These are phyloP conservation scores for Kickxella alabastrina DNA, from an alignment of 192 early-diverging fungal species.

Conservation along the genomic window DNA sequence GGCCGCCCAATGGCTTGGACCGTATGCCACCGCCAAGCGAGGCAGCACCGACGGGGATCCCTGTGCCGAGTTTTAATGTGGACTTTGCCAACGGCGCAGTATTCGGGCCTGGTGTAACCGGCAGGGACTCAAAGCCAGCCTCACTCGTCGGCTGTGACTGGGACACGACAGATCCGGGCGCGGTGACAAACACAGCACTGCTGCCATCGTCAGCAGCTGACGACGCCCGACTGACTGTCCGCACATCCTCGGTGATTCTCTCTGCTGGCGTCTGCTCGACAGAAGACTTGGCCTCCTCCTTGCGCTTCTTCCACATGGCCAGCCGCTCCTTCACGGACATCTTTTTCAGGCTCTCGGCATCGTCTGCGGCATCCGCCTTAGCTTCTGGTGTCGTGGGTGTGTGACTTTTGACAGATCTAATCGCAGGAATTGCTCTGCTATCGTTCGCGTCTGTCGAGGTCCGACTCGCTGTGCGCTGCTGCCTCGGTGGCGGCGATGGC, in stretches of 20 bases:
- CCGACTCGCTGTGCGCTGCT: not conserved
- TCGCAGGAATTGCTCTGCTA: no score
- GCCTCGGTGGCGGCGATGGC: not conserved
- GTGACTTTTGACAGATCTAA: no score
- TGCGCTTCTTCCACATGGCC: slow-evolving; percentile 76
- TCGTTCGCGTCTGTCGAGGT: not conserved
- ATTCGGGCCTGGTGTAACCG: no score
- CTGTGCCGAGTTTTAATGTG: no score
- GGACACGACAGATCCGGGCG: slow-evolving; percentile 21
- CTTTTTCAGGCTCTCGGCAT: slow-evolving; percentile 60
- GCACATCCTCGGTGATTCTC: not conserved
- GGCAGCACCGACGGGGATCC: no score
- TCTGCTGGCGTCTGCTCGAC: not conserved
- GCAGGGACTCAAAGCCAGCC: slow-evolving; percentile 20
- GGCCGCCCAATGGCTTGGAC: not conserved
- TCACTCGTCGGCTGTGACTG: slow-evolving; percentile 12
- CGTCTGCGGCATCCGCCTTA: slow-evolving; percentile 24
- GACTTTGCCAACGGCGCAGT: not conserved
- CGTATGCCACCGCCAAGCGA: not conserved
- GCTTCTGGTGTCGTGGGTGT: slow-evolving; percentile 22
- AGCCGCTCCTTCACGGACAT: slow-evolving; percentile 75
- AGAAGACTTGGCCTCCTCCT: slow-evolving; percentile 37
- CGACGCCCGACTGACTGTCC: slow-evolving; percentile 12
- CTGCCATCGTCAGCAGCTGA: slow-evolving; percentile 20
- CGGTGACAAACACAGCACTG: slow-evolving; percentile 36